Evolutionary conservation across 1,284 basidiomycete genomes (phyloP).

Genomic region (Cutaneotrichosporon cavernicola): DNA sequence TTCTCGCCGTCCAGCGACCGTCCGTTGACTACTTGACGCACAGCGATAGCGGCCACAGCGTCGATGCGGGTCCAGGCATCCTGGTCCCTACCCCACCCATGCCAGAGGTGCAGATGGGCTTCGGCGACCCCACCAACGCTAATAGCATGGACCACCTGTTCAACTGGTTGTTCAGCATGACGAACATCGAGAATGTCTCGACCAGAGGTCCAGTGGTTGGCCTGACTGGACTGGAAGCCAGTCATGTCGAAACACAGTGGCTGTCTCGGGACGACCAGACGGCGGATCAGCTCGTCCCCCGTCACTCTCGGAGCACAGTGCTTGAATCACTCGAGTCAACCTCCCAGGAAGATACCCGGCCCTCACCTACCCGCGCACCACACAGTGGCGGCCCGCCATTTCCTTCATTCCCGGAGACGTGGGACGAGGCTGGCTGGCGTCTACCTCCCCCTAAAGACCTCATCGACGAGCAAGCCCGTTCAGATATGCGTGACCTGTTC

Average conservation of each 20-base stretch:
- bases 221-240: no score
- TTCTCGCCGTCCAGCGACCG: no score
- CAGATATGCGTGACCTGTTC: constrained; percentile 10
- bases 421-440: background rate
- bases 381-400: background rate
- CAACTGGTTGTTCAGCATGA: background rate
- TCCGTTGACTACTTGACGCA: no score
- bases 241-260: no score
- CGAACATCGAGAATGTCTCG: background rate
- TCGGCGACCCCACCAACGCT: background rate
- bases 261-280: no score
- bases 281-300: no score
- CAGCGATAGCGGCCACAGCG: no score
- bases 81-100: background rate
- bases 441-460: background rate
- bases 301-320: no score
- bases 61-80: no score
- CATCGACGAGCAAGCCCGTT: constrained; percentile 6
- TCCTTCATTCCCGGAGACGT: background rate
- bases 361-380: no score
- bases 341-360: no score
- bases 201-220: background rate
- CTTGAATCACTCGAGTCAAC: no score
- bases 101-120: background rate
- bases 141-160: background rate